A percentile compares a stretch with the other conserved stretches of the same genome.
Conservation (phyloP, 352 stramenopile species). For the Globisporangium abappressorium region DNA sequence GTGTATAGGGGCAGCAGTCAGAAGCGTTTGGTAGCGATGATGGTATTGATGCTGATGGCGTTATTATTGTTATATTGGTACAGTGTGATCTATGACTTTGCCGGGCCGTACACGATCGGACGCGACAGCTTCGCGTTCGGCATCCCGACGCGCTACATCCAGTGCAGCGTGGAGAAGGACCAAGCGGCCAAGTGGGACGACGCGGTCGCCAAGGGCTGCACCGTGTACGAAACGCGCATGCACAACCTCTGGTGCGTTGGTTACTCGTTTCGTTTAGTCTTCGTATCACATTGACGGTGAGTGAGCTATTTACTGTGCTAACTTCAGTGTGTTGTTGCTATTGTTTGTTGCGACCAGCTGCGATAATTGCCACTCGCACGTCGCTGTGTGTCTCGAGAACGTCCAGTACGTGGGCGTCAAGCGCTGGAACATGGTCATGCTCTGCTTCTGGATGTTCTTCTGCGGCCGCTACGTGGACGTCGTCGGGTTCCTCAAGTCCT, state of each 20-base stretch:
- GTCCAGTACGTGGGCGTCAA: conserved; percentile 50
- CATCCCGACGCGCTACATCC: conserved; percentile 85
- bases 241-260: conserved; percentile 90
- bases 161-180: conserved; percentile 48
- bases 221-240: conserved; percentile 92
- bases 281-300: too few relatives aligned
- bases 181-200: conserved; percentile 87
- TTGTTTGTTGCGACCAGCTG: conserved; percentile 39
- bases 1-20: not conserved
- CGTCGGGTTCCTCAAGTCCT: conserved; percentile 35
- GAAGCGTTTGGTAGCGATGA: not conserved
- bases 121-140: conserved; percentile 89
- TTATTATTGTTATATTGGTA: not conserved
- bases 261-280: too few relatives aligned
- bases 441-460: conserved; percentile 84
- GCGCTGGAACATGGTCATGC: conserved; percentile 77
- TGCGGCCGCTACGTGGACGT: conserved; percentile 53
- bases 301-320: too few relatives aligned
- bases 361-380: conserved; percentile 98
- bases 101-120: conserved; percentile 92
- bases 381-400: conserved; percentile 79
- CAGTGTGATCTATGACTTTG: conserved; percentile 96
- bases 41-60: not conserved
- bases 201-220: conserved; percentile 83
- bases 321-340: too few relatives aligned